Conservation (phyloP, 2,329 filamentous ascomycete species). For the Ceratocystis albifundus region DNA sequence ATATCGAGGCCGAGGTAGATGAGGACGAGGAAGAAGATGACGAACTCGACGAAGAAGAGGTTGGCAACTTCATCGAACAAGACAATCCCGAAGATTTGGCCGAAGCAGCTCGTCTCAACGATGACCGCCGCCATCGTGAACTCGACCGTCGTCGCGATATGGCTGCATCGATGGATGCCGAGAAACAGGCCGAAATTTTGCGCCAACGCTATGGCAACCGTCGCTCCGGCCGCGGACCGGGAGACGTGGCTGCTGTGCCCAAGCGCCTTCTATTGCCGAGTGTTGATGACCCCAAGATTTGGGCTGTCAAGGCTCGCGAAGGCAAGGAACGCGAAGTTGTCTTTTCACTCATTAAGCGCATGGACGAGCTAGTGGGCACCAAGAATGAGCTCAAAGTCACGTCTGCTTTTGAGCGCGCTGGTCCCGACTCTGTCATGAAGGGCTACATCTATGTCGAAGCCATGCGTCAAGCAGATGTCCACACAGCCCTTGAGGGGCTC, state of each 20-base stretch:
- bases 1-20: slow-evolving; percentile 96
- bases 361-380: slow-evolving; percentile 66
- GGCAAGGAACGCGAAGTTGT: slow-evolving; percentile 92
- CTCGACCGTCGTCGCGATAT: slow-evolving; percentile 85
- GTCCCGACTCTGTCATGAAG: slow-evolving; percentile 67
- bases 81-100: slow-evolving; percentile 82
- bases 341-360: slow-evolving; percentile 74
- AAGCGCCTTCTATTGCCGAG: slow-evolving; percentile 80
- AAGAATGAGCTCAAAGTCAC: slow-evolving; percentile 76
- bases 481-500: slow-evolving; percentile 70
- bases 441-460: slow-evolving; percentile 95
- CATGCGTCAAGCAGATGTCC: slow-evolving; percentile 71
- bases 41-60: slow-evolving; percentile 75
- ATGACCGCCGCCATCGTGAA: slow-evolving; percentile 86
- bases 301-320: slow-evolving; percentile 83
- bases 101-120: slow-evolving; percentile 66
- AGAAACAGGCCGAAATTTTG: slow-evolving; percentile 79
- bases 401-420: slow-evolving; percentile 81
- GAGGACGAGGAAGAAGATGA: slow-evolving; percentile 81
- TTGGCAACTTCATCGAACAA: slow-evolving; percentile 76
- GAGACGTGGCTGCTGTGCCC: slow-evolving; percentile 66
- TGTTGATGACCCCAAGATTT: slow-evolving; percentile 92
- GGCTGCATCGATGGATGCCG: slow-evolving; percentile 78
- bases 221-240: slow-evolving; percentile 50
- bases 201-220: slow-evolving; percentile 80